phyloP scores from a whole-genome alignment of 352 stramenopile species.

The Plasmopara halstedii region DNA sequence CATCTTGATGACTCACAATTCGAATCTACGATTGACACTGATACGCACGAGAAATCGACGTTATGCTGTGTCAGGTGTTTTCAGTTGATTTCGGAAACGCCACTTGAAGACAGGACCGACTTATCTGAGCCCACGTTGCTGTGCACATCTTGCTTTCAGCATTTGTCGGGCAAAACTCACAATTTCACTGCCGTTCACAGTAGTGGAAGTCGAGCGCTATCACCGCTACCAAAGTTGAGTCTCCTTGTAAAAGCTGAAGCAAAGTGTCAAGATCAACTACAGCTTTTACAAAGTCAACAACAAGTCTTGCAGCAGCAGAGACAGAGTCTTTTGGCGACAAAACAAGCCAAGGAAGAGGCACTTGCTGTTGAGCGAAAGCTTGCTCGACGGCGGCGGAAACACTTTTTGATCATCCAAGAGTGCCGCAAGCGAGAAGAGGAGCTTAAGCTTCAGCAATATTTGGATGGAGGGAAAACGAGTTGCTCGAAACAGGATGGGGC shows the following conservation, averaged over 20 bases:
- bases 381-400: constrained; percentile 25
- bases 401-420: constrained; percentile 30
- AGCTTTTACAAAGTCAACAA: constrained; percentile 36
- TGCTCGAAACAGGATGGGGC: constrained; percentile 14
- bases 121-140: constrained; percentile 15
- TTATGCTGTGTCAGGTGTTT: constrained; percentile 35
- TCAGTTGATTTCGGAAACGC: constrained; percentile 6
- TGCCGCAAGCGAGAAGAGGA: constrained; percentile 41
- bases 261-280: constrained; percentile 46
- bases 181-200: neutral
- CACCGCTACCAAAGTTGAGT: constrained; percentile 38
- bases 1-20: neutral
- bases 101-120: neutral
- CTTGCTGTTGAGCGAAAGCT: constrained; percentile 20
- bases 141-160: constrained; percentile 23
- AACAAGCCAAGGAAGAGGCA: constrained; percentile 28
- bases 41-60: neutral
- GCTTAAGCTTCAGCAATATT: constrained; percentile 27
- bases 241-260: constrained; percentile 45
- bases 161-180: constrained; percentile 9
- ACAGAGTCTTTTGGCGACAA: constrained; percentile 32
- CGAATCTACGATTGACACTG: neutral
- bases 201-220: constrained; percentile 8
- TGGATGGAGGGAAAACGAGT: constrained; percentile 10
- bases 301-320: constrained; percentile 37